Percentiles rank a stretch among this genome's conserved stretches.
Conservation (phyloP, 352 stramenopile genomes). For the Phytopythium boreale region DNA sequence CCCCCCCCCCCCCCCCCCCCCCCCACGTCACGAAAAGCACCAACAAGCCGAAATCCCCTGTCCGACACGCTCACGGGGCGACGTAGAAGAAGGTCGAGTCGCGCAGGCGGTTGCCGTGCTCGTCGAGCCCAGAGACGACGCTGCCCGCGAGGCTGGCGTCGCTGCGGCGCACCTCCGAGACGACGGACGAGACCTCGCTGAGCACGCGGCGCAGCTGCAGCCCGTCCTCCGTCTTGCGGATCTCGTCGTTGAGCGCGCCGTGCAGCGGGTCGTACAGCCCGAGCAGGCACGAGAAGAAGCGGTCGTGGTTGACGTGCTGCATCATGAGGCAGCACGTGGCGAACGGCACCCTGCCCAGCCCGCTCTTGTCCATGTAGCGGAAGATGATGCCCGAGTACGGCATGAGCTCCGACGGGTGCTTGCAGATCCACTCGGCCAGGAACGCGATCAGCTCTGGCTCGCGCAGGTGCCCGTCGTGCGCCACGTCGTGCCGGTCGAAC, state of each 20-base stretch:
- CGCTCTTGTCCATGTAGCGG: constrained; percentile 88
- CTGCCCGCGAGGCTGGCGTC: constrained; percentile 39
- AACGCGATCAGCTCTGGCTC: constrained; percentile 74
- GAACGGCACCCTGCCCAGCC: constrained; percentile 74
- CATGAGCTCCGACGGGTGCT: constrained; percentile 74
- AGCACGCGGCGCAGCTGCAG: constrained; percentile 71
- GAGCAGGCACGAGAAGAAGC: constrained; percentile 83
- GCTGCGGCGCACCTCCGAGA: constrained; percentile 48
- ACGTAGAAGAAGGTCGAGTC: constrained; percentile 85
- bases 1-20: too few relatives aligned
- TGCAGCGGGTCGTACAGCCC: constrained; percentile 81
- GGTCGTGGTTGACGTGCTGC: constrained; percentile 86
- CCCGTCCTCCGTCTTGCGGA: constrained; percentile 53
- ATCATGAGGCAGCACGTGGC: constrained; percentile 86
- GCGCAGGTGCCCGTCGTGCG: constrained; percentile 57
- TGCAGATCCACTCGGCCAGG: constrained; percentile 80
- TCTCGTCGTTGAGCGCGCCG: constrained; percentile 72
- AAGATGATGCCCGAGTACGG: constrained; percentile 81
- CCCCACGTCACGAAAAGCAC: too few relatives aligned
- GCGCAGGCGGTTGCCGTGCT: constrained; percentile 38
- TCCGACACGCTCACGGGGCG: constrained; percentile 3
- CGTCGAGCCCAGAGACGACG: constrained; percentile 23
- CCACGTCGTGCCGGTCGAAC: constrained; percentile 79
- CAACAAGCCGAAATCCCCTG: neutral
- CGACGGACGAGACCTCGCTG: constrained; percentile 70